Base-by-base conservation (phyloP, 164 flowering plant species). In the Liquidambar formosana region DNA sequence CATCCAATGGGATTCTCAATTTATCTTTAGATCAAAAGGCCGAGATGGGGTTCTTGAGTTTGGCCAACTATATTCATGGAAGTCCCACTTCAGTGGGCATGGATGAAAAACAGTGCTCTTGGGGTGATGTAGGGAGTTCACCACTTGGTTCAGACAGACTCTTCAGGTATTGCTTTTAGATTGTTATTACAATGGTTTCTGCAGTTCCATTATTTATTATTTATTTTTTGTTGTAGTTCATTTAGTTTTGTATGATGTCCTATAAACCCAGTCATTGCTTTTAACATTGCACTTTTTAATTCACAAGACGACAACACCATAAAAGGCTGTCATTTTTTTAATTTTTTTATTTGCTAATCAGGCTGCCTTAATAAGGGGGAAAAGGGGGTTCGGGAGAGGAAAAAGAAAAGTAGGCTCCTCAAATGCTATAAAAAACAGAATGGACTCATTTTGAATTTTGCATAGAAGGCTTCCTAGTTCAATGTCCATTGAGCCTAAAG, bases 131-230 rank as follows among this genome's bases (percentile, higher is more conserved):
- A 47, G 71, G 65, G 44, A 16, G 38, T 27, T 75, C 81, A 23
- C 69, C 38, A 5, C 43, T 53, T 71, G 77, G 66, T 26, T 69
- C 78, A 48, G 79, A 74, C 21, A 67, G 59, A 61, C 52, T 61
- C 14, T 71, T 70, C 80, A 80, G 92, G 88, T 88, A 82, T 60
- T 60, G 49, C 57, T 70, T n/a, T 10, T 69, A 11, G 54, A 57
- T 51, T 3, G 15, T 23, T 26, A 21, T 26, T 52, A 13, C 22
- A 23, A 13, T n/a, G n/a, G n/a, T n/a, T n/a, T n/a, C 41, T 67
- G 5, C 18, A 10, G 28, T 26, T 19, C 28, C 14, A 21, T 16
- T 22, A 23, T 22, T 46, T 14, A n/a, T 44, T 43, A 8, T 63
- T 41, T 15, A 1, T 33, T 22, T 3, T 19, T n/a, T 53, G 8